phyloP scores from a whole-genome alignment of 2,329 filamentous ascomycete species.

The Claviceps sp. region DNA sequence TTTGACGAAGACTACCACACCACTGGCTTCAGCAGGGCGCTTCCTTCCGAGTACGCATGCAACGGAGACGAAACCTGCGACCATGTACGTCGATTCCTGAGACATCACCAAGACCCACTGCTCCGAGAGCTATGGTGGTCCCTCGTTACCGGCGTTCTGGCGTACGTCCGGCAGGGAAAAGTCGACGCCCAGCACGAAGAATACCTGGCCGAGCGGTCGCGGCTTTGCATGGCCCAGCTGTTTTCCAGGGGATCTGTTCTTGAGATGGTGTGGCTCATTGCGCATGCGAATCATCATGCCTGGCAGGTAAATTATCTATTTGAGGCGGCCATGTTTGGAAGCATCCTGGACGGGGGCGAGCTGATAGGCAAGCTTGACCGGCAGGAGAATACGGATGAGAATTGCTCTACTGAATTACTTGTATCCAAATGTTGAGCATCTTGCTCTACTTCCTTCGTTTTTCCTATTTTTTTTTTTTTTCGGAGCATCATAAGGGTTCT shows the following conservation, averaged over 20 bases:
- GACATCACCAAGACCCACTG: conserved; percentile 1
- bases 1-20: conserved; percentile 16
- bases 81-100: conserved; percentile 8
- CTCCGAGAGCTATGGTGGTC: conserved; percentile 9
- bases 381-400: background rate
- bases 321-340: conserved; percentile 21
- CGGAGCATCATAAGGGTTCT: background rate
- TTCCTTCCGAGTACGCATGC: conserved; percentile 7
- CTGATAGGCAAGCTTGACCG: conserved; percentile 18
- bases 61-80: conserved; percentile 11
- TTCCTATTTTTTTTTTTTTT: too few relatives aligned
- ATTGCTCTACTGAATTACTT: background rate
- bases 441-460: background rate
- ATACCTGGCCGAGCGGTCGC: conserved; percentile 7
- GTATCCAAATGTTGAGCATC: background rate
- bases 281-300: conserved; percentile 13
- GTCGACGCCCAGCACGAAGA: conserved; percentile 8
- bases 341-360: conserved; percentile 16
- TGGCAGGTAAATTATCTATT: conserved; percentile 20
- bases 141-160: conserved; percentile 9
- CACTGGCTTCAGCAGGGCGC: conserved; percentile 15
- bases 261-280: conserved; percentile 11
- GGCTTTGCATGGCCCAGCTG: conserved; percentile 11
- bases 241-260: conserved; percentile 10
- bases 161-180: conserved; percentile 8